Conservation (phyloP, 2,329 filamentous ascomycete genomes). For the Monosporascus cannonballus region DNA sequence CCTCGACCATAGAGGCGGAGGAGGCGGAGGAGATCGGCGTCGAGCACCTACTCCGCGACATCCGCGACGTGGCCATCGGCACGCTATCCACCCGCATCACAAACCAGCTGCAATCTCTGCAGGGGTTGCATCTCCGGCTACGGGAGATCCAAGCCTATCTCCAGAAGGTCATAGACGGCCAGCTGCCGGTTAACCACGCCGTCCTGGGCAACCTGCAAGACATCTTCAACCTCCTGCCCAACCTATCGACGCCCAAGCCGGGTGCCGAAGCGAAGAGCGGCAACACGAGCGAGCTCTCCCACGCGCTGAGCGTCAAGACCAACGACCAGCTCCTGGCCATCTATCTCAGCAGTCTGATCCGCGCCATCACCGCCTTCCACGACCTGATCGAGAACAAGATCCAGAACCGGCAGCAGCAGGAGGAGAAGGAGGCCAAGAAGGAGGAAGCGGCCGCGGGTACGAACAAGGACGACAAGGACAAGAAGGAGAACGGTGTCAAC, state of each 20-base stretch:
- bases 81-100: constrained; percentile 95
- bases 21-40: constrained; percentile 99
- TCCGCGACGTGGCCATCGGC: constrained; percentile 94
- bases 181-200: constrained; percentile 92
- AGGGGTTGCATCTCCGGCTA: constrained; percentile 89
- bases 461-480: constrained; percentile 54
- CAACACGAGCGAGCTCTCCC: constrained; percentile 72
- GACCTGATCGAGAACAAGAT: constrained; percentile 99
- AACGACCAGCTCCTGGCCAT: constrained; percentile 99
- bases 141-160: constrained; percentile 94
- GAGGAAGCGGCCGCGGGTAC: constrained; percentile 40
- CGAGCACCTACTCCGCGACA: constrained; percentile 94
- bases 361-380: constrained; percentile 97
- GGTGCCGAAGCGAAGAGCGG: constrained; percentile 51
- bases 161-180: constrained; percentile 88
- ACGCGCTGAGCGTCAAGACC: constrained; percentile 97
- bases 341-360: constrained; percentile 92
- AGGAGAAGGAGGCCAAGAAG: constrained; percentile 86
- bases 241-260: constrained; percentile 77
- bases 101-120: constrained; percentile 93
- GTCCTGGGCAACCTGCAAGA: constrained; percentile 98
- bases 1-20: constrained; percentile 96
- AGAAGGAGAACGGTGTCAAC: constrained; percentile 42
- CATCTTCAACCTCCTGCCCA: constrained; percentile 96
- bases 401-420: constrained; percentile 93